Evolutionary conservation across 2,329 filamentous ascomycete genomes (phyloP).

Genomic region (Microdochium paspali): DNA sequence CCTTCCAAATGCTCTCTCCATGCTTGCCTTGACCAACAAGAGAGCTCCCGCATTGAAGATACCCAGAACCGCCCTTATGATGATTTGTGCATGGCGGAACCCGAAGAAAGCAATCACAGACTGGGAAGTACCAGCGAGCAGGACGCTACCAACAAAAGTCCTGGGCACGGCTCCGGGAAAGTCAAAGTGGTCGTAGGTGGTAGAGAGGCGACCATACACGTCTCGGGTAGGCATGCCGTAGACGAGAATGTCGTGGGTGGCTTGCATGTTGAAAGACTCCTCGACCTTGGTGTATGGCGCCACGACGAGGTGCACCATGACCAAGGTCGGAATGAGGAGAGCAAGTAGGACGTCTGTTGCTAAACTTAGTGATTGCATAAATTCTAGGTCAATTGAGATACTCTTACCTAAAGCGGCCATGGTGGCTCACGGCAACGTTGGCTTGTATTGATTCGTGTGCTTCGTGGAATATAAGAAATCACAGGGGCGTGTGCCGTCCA

Average conservation of each 20-base stretch:
- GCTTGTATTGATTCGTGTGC: too few relatives aligned
- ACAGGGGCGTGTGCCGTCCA: too few relatives aligned
- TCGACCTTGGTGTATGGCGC: conserved; percentile 96
- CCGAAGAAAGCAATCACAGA: conserved; percentile 51
- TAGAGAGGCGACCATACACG: conserved; percentile 40
- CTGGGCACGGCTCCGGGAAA: conserved; percentile 90
- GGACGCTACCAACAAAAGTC: conserved; percentile 74
- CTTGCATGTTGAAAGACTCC: conserved; percentile 96
- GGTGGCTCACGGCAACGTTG: background rate
- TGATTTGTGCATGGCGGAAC: conserved; percentile 45
- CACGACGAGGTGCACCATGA: conserved; percentile 59
- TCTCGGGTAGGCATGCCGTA: conserved; percentile 64
- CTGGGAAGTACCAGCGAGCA: conserved; percentile 64
- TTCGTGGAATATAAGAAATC: too few relatives aligned
- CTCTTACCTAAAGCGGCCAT: background rate
- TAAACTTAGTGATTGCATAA: conserved; percentile 1
- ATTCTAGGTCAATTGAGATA: background rate
- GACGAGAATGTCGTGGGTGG: conserved; percentile 76
- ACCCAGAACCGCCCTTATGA: conserved; percentile 71
- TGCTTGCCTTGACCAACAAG: conserved; percentile 51
- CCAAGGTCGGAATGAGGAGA: conserved; percentile 50
- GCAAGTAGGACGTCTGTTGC: conserved; percentile 36
- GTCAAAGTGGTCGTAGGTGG: conserved; percentile 76
- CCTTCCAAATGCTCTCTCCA: conserved; percentile 60
- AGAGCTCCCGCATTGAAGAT: conserved; percentile 64